A percentile compares a stretch with the other conserved stretches of the same genome.
Conservation (phyloP, 768 basidiomycete species). For the Hypsizygus marmoreus region DNA sequence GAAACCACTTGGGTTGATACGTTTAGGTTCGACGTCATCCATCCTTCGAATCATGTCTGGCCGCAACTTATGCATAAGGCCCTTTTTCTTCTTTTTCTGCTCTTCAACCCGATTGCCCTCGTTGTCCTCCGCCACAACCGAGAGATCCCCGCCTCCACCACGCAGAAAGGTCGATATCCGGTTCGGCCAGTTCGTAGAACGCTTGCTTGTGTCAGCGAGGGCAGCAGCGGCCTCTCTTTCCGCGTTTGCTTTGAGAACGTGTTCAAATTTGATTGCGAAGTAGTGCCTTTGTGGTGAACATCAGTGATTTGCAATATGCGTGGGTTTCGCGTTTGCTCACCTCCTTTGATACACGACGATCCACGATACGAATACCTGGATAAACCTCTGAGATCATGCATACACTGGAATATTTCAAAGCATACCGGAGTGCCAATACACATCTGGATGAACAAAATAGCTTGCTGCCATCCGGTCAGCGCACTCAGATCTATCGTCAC, state of each 20-base stretch:
- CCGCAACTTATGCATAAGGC: conserved; percentile 42
- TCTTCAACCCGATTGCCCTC: conserved; percentile 11
- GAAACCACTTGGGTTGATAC: conserved; percentile 73
- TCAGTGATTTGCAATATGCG: conserved; percentile 6
- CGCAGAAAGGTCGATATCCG: conserved; percentile 34
- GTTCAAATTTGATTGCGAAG: conserved; percentile 68
- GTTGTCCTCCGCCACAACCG: conserved; percentile 26
- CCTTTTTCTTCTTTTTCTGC: conserved; percentile 20
- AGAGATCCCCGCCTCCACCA: conserved; percentile 23
- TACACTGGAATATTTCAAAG: conserved; percentile 16
- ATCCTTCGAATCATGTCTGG: conserved; percentile 80
- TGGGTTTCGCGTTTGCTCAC: conserved; percentile 36
- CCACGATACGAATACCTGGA: conserved; percentile 79
- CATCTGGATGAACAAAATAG: conserved; percentile 77
- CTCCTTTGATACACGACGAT: conserved; percentile 78
- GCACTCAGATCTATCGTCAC: conserved; percentile 68
- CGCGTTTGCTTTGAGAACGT: conserved; percentile 14
- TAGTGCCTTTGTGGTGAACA: conserved; percentile 48
- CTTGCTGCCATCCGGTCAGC: conserved; percentile 71
- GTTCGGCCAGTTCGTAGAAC: conserved; percentile 22
- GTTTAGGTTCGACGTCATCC: conserved; percentile 66
- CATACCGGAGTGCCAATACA: conserved; percentile 72
- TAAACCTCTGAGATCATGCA: not conserved
- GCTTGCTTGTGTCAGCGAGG: conserved; percentile 12
- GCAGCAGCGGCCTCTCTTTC: conserved; percentile 8